Conservation (phyloP, 352 stramenopile genomes). For the Globisporangium takayamanum region DNA sequence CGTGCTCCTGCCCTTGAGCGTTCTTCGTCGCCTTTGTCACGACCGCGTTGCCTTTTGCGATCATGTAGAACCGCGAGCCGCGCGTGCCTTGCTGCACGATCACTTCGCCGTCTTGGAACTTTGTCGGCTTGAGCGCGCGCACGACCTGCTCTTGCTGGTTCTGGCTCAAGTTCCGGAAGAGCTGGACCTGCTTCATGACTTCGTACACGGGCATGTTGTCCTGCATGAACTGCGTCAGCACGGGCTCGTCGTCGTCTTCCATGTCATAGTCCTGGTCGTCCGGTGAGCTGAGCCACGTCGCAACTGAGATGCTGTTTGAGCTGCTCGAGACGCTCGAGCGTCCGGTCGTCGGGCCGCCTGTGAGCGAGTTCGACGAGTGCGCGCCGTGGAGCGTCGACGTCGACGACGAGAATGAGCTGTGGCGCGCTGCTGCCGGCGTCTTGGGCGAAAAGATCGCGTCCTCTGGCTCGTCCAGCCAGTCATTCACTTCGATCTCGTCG, state of each 20-base stretch:
- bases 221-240: conserved; percentile 64
- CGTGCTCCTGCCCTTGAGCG: conserved; percentile 35
- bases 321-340: conserved; percentile 42
- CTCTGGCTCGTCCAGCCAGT: conserved; percentile 74
- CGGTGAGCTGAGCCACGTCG: conserved; percentile 59
- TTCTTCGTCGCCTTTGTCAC: conserved; percentile 66
- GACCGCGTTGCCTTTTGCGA: conserved; percentile 82
- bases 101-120: conserved; percentile 77
- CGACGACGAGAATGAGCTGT: conserved; percentile 51
- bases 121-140: conserved; percentile 73
- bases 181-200: conserved; percentile 83
- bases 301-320: conserved; percentile 51
- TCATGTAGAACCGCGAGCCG: conserved; percentile 88
- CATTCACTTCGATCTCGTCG: conserved; percentile 54
- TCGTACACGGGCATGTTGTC: conserved; percentile 87
- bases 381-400: conserved; percentile 32
- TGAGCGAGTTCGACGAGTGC: conserved; percentile 29
- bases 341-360: conserved; percentile 15
- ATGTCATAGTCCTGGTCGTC: conserved; percentile 63
- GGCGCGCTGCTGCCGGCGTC: conserved; percentile 16
- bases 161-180: conserved; percentile 83
- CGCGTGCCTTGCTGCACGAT: conserved; percentile 85
- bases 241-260: conserved; percentile 55
- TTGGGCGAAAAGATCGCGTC: conserved; percentile 53
- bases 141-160: conserved; percentile 87